Conservation (phyloP, 78 protist genomes). For the Cyanophora paradoxa region DNA sequence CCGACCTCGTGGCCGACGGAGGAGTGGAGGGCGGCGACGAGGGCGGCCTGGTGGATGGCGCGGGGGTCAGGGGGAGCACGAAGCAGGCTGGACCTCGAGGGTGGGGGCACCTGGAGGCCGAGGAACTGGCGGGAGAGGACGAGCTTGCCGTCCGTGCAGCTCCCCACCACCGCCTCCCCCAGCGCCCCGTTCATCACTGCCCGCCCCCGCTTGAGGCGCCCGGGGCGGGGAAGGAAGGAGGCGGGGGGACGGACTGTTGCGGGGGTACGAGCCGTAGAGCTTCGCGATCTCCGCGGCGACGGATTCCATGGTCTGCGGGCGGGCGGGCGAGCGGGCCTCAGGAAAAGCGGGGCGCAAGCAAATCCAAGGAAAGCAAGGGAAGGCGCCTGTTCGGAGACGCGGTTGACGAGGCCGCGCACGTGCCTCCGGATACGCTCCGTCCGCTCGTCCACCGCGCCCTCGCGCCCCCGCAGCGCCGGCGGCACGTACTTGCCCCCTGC, state of each 20-base stretch:
- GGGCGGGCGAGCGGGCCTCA: no score
- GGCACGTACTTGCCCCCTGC: conserved; percentile 2
- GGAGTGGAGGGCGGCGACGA: not conserved
- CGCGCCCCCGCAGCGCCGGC: not conserved
- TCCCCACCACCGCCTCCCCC: not conserved
- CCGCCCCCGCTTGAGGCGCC: not conserved
- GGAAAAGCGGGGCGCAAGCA: no score
- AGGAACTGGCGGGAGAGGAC: no score
- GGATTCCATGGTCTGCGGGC: not conserved
- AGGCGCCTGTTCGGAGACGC: not conserved
- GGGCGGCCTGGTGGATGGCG: not conserved
- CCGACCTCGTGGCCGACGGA: not conserved
- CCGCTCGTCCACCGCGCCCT: not conserved
- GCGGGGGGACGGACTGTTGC: no score
- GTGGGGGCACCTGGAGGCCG: no score
- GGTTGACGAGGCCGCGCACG: no score
- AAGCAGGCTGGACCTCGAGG: no score
- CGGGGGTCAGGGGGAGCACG: no score
- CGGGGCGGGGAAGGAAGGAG: no score
- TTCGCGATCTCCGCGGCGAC: not conserved
- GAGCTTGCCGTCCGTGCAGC: not conserved
- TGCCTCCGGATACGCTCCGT: not conserved
- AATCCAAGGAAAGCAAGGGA: no score
- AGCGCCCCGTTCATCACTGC: not conserved
- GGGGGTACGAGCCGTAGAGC: no score